Evolutionary conservation across 2,329 filamentous ascomycete species (phyloP).

Genomic region (Claviceps monticola): DNA sequence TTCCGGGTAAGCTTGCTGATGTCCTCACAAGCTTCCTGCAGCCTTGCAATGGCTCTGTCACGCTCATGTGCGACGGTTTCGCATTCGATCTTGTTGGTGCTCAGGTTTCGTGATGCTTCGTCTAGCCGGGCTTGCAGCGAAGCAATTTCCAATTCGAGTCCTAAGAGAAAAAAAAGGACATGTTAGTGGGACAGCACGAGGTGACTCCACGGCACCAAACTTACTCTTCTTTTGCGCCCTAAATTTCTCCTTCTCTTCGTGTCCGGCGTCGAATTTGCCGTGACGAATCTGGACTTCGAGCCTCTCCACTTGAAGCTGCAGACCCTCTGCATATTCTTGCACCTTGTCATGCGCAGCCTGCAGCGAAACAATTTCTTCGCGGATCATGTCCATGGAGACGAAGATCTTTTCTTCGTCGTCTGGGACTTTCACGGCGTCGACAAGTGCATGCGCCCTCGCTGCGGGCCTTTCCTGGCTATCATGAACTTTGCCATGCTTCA

Average conservation of each 20-base stretch:
- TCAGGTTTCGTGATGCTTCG: conserved; percentile 46
- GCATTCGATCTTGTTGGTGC: conserved; percentile 48
- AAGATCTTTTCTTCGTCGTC: conserved; percentile 44
- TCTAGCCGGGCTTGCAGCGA: conserved; percentile 48
- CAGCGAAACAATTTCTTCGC: conserved; percentile 40
- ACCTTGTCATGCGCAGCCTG: conserved; percentile 43
- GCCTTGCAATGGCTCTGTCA: conserved; percentile 49
- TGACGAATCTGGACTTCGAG: conserved; percentile 35
- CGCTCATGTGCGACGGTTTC: conserved; percentile 49
- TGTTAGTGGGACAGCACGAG: neutral
- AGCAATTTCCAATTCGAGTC: conserved; percentile 44
- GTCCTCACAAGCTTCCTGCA: conserved; percentile 45
- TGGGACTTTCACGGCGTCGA: conserved; percentile 36
- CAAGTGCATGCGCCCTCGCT: conserved; percentile 27
- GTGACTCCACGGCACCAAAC: conserved; percentile 18
- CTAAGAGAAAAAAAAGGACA: conserved; percentile 17
- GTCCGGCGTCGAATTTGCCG: conserved; percentile 28
- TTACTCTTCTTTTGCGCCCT: conserved; percentile 42
- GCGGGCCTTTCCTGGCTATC: conserved; percentile 25
- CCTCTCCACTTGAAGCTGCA: conserved; percentile 36
- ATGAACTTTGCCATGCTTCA: conserved; percentile 38
- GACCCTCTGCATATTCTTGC: conserved; percentile 37
- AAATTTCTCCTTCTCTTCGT: conserved; percentile 30
- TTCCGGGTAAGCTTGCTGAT: conserved; percentile 35
- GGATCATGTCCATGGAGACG: conserved; percentile 48